These are phyloP conservation scores for Schrenkiella parvula DNA, from an alignment of 345 rosid species.

Conservation along the genomic window DNA sequence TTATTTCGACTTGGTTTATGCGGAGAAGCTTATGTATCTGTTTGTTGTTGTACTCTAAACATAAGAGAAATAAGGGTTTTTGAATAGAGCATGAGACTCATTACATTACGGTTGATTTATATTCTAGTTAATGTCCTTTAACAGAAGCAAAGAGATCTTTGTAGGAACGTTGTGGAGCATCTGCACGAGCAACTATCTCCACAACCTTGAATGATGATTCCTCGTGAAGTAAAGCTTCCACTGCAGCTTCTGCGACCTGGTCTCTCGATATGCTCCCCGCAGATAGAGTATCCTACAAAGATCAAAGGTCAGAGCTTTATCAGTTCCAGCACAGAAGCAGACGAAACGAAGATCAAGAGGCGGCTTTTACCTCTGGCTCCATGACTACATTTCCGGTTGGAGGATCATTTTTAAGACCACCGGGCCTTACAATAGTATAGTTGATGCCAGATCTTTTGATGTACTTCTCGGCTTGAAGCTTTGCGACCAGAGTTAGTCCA, in stretches of 20 bases:
- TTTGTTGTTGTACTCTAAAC: conserved; percentile 21
- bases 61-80: not conserved
- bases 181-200: conserved; percentile 67
- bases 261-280: conserved; percentile 84
- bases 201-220: conserved; percentile 76
- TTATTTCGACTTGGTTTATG: not conserved
- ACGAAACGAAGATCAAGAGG: not conserved
- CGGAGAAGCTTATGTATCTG: conserved; percentile 5
- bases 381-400: conserved; percentile 75
- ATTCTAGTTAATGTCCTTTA: conserved; percentile 35
- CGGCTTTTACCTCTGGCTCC: conserved; percentile 71
- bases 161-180: conserved; percentile 57
- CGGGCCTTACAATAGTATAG: conserved; percentile 85
- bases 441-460: conserved; percentile 70
- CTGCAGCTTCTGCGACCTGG: conserved; percentile 78
- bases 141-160: conserved; percentile 72
- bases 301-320: not conserved
- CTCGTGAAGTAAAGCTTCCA: conserved; percentile 58
- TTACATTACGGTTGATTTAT: conserved; percentile 11
- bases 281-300: conserved; percentile 60
- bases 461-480: conserved; percentile 89
- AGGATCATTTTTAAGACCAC: conserved; percentile 78
- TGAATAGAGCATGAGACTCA: conserved; percentile 10
- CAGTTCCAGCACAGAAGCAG: not conserved
- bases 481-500: conserved; percentile 79